These are phyloP conservation scores for Gentiana straminea DNA, from an alignment of 257 asterid genomes.

Conservation along the genomic window DNA sequence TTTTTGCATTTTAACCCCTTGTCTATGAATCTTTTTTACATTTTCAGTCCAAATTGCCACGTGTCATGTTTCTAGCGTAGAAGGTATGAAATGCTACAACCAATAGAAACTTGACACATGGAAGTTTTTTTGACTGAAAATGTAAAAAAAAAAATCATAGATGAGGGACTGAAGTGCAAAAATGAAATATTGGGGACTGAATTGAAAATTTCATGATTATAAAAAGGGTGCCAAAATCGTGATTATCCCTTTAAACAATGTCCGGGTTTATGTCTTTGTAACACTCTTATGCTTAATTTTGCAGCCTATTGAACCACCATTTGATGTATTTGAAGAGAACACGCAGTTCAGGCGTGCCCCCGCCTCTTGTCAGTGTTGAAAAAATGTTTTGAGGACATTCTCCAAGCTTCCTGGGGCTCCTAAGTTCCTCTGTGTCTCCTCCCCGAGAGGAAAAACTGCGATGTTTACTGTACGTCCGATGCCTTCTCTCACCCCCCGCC, in stretches of 20 bases:
- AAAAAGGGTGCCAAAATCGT: too few relatives aligned
- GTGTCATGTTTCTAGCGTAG: too few relatives aligned
- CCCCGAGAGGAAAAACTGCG: slow-evolving; percentile 76
- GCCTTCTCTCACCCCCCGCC: too few relatives aligned
- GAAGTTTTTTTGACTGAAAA: too few relatives aligned
- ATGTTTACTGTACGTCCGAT: slow-evolving; percentile 50
- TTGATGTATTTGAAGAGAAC: slow-evolving; percentile 25
- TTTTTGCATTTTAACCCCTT: neutral
- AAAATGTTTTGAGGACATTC: slow-evolving; percentile 60
- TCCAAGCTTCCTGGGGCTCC: slow-evolving; percentile 70
- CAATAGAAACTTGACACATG: too few relatives aligned
- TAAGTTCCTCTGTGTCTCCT: slow-evolving; percentile 65
- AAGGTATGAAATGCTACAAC: too few relatives aligned
- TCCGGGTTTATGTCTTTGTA: neutral
- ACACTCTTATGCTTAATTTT: neutral
- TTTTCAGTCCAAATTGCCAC: too few relatives aligned
- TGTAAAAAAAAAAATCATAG: too few relatives aligned
- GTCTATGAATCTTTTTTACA: too few relatives aligned
- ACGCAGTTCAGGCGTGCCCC: slow-evolving; percentile 30
- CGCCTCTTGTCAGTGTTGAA: slow-evolving; percentile 60
- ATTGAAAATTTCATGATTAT: too few relatives aligned
- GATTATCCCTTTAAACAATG: neutral
- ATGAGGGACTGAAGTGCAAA: too few relatives aligned
- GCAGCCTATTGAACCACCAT: slow-evolving; percentile 26
- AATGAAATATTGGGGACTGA: too few relatives aligned